A percentile compares a stretch with the other conserved stretches of the same genome.
These are phyloP conservation scores for Xylaria multiplex DNA, from an alignment of 2,329 filamentous ascomycete species.

Conservation along the genomic window DNA sequence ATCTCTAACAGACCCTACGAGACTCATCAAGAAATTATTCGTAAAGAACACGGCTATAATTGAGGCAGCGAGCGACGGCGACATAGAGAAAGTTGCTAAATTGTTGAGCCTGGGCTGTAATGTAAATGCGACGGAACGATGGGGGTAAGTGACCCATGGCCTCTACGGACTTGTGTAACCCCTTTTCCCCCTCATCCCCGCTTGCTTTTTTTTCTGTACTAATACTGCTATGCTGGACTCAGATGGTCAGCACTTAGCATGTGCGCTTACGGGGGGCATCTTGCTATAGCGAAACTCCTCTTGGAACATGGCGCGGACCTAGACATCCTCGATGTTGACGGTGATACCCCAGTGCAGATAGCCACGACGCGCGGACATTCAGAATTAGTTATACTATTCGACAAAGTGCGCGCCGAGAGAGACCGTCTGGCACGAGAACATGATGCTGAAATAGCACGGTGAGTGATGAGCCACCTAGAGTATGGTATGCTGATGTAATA, in stretches of 20 bases:
- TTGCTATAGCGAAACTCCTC: constrained; percentile 42
- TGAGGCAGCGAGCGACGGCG: constrained; percentile 45
- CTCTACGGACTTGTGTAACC: not conserved
- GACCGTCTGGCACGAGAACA: constrained; percentile 37
- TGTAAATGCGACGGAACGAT: constrained; percentile 46
- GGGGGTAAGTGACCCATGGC: constrained; percentile 39
- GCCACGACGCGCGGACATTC: constrained; percentile 44
- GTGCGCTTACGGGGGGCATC: constrained; percentile 44
- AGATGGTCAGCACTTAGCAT: constrained; percentile 46
- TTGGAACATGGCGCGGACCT: constrained; percentile 44
- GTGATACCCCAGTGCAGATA: constrained; percentile 44
- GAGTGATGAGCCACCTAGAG: constrained; percentile 13
- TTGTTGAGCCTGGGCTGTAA: constrained; percentile 44
- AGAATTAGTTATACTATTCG: constrained; percentile 43
- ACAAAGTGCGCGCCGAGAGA: constrained; percentile 39
- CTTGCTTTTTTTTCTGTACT: not conserved
- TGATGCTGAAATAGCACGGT: constrained; percentile 30
- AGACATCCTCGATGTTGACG: constrained; percentile 43
- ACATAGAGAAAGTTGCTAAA: constrained; percentile 42
- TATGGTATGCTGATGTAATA: not conserved
- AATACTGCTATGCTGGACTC: not conserved
- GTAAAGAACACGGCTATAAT: constrained; percentile 45
- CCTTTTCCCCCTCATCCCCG: too few relatives aligned
- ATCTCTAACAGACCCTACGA: constrained; percentile 34
- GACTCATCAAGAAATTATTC: constrained; percentile 44